Evolutionary conservation across 2,329 filamentous ascomycete species (phyloP), one percentile per base, ranked within the genome.

Genomic region (Xylariaceae sp.): DNA sequence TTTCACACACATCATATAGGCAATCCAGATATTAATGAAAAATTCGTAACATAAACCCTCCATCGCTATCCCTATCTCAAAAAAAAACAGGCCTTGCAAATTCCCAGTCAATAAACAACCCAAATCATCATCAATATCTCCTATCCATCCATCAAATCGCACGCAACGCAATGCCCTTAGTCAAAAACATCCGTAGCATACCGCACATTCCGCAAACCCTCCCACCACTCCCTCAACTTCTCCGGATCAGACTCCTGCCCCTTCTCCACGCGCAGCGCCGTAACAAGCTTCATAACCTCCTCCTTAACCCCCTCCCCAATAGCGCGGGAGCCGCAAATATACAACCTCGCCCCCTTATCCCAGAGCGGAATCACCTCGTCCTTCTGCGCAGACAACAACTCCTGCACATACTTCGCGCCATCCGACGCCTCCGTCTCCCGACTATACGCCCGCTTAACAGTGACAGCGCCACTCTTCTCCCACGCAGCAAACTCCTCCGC

Each of bases 151-250:
- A 37, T 48, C n/a, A 41, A 23, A 30, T 30, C 23, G 23, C 23
- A 23, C 23, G 23, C 23, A 30, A 13, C 35, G 37, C 11, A 8
- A 18, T 18, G 17, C 17, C 23, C 18, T 65, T 55, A 83, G 63
- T 83, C 80, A 75, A 86, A 87, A 11, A 87, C 83, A 73, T 87
- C 84, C 2, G 79, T 82, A 13, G 81, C 80, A 64, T 82, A 86
- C 30, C 84, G 73, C 71, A 81, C 78, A 58, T 85, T 84, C 60
- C 78, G 70, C 55, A 79, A 65, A 35, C 72, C 73, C 39, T 82
- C 78, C 66, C 82, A 81, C 79, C 78, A 82, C 58, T 71, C 72
- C 56, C 71, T 68, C 0, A 76, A 75, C 57, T 74, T 72, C 57
- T 79, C 76, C 35, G 77, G 72, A 1, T 67, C 72, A 1, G 44